Conservation (phyloP, 352 stramenopile genomes). For the Phytophthora pseudosyringae region DNA sequence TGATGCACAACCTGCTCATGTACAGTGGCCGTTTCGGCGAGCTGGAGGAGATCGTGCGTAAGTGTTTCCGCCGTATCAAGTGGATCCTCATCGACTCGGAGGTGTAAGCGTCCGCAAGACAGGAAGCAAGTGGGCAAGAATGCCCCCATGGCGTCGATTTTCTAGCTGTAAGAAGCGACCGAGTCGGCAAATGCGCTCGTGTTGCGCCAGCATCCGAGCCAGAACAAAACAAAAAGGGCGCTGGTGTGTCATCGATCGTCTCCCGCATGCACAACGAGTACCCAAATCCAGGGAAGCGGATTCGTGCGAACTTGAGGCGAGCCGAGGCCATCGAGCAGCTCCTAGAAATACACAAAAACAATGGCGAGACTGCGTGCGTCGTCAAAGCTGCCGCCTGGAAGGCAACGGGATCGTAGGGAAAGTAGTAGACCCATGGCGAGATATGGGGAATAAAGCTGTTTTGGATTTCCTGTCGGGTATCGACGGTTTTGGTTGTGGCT, state of each 20-base stretch:
- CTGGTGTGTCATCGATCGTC: slow-evolving; percentile 8
- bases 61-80: slow-evolving; percentile 92
- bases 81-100: slow-evolving; percentile 93
- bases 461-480: slow-evolving; percentile 18
- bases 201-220: slow-evolving; percentile 1
- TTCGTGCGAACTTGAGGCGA: slow-evolving; percentile 9
- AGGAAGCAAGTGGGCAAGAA: background rate
- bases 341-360: slow-evolving; percentile 38
- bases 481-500: slow-evolving; percentile 21
- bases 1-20: slow-evolving; percentile 92
- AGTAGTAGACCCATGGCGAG: slow-evolving; percentile 11
- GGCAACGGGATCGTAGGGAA: background rate
- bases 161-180: background rate
- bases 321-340: slow-evolving; percentile 26
- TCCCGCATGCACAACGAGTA: slow-evolving; percentile 11
- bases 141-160: background rate
- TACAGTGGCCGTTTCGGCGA: slow-evolving; percentile 85
- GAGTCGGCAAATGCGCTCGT: slow-evolving; percentile 1
- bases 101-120: slow-evolving; percentile 51
- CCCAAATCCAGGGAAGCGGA: slow-evolving; percentile 6
- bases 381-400: slow-evolving; percentile 6
- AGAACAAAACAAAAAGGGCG: slow-evolving; percentile 21
- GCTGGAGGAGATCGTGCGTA: slow-evolving; percentile 90
- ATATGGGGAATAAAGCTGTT: slow-evolving; percentile 32
- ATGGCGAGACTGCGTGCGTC: slow-evolving; percentile 13